Base-by-base conservation (phyloP, 768 basidiomycete genomes). In the Dacryopinax spathularia region DNA sequence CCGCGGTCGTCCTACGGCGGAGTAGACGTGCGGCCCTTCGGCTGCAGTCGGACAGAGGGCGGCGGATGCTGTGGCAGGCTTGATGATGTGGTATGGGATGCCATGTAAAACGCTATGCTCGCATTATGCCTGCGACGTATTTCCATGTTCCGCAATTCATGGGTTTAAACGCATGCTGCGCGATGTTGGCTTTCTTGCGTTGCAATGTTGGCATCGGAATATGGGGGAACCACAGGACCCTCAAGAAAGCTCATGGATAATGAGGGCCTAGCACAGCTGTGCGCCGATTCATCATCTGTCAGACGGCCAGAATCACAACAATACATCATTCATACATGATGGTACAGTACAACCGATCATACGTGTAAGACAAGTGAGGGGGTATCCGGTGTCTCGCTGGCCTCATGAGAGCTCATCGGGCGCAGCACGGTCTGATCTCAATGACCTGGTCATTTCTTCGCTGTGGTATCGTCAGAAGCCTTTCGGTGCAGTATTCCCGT, bases 1-100 rank as follows among this genome's bases (percentile, higher is more conserved):
- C 63, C 84, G 92, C 70, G 92, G 92, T 76, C 86, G 80, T 63
- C 87, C 91, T 66, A 80, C 88, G 75, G 85, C 48, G 9, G 48
- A 85, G 76, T 86, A 72, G 68, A 44, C 33, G 39, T 34, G 16
- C 31, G 48, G 10, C 25, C 6, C 6, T 41, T 6, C 18, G 39
- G 48, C 48, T 5, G 48, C 10, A 56, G 25, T 25, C 22, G 13
- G 48, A 20, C 25, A 22, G 13, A 56, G 22, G 48, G 15, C 6
- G 39, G 22, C 39, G 39, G 39, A 41, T 41, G n/a, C n/a, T n/a
- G n/a, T n/a, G 39, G 48, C 48, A 56, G 22, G 48, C 48, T 56
- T 56, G 48, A 25, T 56, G 48, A 29, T 56, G 43, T 44, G 48
- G 25, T 25, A 56, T 56, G 48, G 48, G 48, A 27, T 56, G 48